Evolutionary conservation across 2,329 filamentous ascomycete species (phyloP), one percentile per base, ranked within the genome.

Genomic region (Paecilomyces fulvus): DNA sequence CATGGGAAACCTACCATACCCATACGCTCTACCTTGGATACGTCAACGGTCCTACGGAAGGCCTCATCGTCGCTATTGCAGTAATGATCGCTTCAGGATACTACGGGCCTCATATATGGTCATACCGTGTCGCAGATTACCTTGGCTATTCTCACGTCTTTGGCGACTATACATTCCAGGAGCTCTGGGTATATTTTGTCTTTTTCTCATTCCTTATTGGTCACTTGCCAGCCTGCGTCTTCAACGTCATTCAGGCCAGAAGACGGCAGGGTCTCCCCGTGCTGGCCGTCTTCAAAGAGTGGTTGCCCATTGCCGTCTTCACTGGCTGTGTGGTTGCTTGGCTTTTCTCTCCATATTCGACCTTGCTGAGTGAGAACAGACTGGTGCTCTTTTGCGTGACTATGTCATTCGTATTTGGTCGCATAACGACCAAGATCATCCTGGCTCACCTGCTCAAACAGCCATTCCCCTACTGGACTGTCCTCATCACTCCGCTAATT

Each of bases 391-490:
- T 96, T 73, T 96, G 92, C 77, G 75, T 95, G 58, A 95, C 90
- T 58, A 88, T 97, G 80, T 89, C 90, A n/a, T 92, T 97, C 66
- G 94, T 96, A 58, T 97, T 99, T 72, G 94, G 94, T 33, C 88
- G 94, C 63, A 91, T 99, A 87, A 97, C 94, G 0, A 99, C 94
- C 43, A 99, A 97, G 79, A 97, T 97, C 74, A 99, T 99, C 69
- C 85, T 99, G 17, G 92, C 94, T 2, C 94, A 99, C 73, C 80
- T 99, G 53, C 94, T 94, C 1, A 85, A 85, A 60, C 94, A 97
- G 72, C 89, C 92, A 3, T 99, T 97, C 75, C 94, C 94, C 1
- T 95, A 89, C 80, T 97, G 92, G 91, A 97, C 94, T 10, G 82
- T 94, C 52, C 89, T 97, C 82, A 80, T 97, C 37, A 84, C 83